phyloP scores from a whole-genome alignment of 331 rosid species.

The Saraca asoca region DNA sequence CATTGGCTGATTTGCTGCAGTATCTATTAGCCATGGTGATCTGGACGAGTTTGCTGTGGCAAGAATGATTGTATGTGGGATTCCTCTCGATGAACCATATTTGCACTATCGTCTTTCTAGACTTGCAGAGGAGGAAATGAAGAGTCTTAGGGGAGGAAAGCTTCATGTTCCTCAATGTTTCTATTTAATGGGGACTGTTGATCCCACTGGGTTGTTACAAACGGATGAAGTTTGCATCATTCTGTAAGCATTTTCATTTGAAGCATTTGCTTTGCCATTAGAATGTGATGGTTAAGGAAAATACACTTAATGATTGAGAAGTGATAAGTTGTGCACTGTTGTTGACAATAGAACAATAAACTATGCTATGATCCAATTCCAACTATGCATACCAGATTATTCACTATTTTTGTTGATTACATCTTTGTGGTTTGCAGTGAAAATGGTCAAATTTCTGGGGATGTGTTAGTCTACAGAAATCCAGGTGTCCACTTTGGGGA shows the following conservation, averaged over 20 bases:
- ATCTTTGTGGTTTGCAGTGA: constrained; percentile 41
- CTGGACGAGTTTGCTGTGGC: constrained; percentile 36
- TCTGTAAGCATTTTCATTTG: constrained; percentile 53
- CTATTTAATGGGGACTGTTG: constrained; percentile 82
- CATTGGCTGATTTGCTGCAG: constrained; percentile 45
- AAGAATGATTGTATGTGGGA: constrained; percentile 66
- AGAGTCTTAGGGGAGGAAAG: constrained; percentile 54
- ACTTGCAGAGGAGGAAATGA: constrained; percentile 47
- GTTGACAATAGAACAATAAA: constrained; percentile 8
- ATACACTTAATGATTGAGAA: not conserved
- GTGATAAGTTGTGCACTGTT: not conserved
- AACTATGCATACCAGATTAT: not conserved
- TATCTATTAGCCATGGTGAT: constrained; percentile 29
- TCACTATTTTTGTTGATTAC: not conserved
- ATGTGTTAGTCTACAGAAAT: constrained; percentile 67
- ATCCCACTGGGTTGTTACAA: constrained; percentile 63
- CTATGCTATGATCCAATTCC: constrained; percentile 1
- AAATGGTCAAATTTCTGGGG: constrained; percentile 59
- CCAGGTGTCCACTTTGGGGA: constrained; percentile 83
- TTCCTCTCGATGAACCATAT: constrained; percentile 75
- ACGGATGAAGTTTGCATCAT: constrained; percentile 70
- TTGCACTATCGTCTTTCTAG: constrained; percentile 51
- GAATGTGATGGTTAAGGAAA: too few species aligned
- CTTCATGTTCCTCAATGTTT: constrained; percentile 54
- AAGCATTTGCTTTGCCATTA: too few species aligned